A percentile compares a stretch with the other conserved stretches of the same genome.
phyloP scores from a whole-genome alignment of 2,329 filamentous ascomycete species.

The Apiospora kogelbergensis region DNA sequence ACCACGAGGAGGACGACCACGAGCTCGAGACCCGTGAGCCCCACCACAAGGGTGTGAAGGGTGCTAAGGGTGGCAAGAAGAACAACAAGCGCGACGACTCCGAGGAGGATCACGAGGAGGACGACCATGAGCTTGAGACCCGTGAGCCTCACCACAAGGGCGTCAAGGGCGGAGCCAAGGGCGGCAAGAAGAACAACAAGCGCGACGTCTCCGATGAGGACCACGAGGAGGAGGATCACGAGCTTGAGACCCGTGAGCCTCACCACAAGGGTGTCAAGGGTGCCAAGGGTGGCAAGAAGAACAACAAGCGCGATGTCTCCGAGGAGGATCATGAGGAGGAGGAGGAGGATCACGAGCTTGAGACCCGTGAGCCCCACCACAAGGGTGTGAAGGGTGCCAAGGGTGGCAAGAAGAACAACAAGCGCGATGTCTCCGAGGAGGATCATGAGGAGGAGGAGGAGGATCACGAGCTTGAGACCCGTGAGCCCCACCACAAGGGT shows the following conservation, averaged over 20 bases:
- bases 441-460: background rate
- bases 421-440: slow-evolving; percentile 2
- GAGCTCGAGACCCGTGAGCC: slow-evolving; percentile 17
- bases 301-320: background rate
- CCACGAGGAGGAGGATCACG: background rate
- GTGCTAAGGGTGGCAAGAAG: slow-evolving; percentile 10
- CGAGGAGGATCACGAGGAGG: background rate
- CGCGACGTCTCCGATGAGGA: background rate
- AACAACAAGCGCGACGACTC: slow-evolving; percentile 12
- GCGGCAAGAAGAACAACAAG: background rate
- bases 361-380: slow-evolving; percentile 15
- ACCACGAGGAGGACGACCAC: background rate
- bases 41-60: slow-evolving; percentile 1
- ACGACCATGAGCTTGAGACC: slow-evolving; percentile 11
- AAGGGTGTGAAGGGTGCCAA: background rate
- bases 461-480: slow-evolving; percentile 13
- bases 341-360: slow-evolving; percentile 8
- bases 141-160: slow-evolving; percentile 11
- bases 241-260: slow-evolving; percentile 16
- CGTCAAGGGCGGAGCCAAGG: background rate
- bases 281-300: background rate
- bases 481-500: slow-evolving; percentile 12
- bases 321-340: background rate
- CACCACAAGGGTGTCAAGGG: slow-evolving; percentile 2
- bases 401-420: background rate